A percentile compares a stretch with the other conserved stretches of the same genome.
Evolutionary conservation across 169 alveolate genomes (phyloP).

Genomic region (Ichthyophthirius multifiliis): DNA sequence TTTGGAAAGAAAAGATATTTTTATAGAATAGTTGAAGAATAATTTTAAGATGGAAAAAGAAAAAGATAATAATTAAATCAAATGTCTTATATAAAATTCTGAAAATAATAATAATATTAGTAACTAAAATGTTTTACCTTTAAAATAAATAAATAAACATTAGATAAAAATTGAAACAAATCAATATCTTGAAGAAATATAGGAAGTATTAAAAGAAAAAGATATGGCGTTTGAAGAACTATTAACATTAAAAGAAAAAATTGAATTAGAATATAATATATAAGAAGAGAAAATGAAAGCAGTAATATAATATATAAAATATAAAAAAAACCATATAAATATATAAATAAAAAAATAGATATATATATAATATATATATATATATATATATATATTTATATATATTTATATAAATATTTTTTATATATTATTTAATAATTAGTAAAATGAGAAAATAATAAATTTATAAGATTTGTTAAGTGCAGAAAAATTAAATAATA

Average conservation of each 20-base stretch:
- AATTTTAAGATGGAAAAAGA: constrained; percentile 19
- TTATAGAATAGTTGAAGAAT: constrained; percentile 23
- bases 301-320: too few relatives aligned
- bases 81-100: background rate
- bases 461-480: background rate
- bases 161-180: background rate
- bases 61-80: constrained; percentile 28
- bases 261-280: too few relatives aligned
- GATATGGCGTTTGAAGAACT: background rate
- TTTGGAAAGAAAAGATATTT: constrained; percentile 22
- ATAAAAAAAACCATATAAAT: background rate
- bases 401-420: too few relatives aligned
- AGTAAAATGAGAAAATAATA: background rate
- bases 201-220: background rate
- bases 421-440: background rate
- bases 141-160: too few relatives aligned
- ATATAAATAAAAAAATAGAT: background rate
- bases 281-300: too few relatives aligned
- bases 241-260: too few relatives aligned
- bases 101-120: too few relatives aligned
- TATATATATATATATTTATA: background rate
- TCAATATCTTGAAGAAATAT: background rate
- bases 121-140: too few relatives aligned
- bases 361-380: background rate
- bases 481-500: background rate